Evolutionary conservation across 192 early-diverging fungal genomes (phyloP).

Genomic region (Rhizophagus clarus): DNA sequence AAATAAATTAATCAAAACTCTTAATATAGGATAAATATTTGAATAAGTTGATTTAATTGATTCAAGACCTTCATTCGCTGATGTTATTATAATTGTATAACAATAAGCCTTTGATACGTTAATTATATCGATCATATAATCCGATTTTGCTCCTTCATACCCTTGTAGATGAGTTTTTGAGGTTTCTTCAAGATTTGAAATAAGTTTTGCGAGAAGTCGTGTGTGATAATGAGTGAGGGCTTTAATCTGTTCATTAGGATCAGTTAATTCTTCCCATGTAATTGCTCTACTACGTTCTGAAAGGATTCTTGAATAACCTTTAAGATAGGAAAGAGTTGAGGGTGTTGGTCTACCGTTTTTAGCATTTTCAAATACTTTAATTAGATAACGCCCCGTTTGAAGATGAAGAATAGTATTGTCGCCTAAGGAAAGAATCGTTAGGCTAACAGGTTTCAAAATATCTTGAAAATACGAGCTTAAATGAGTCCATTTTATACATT

Average conservation of each 20-base stretch:
- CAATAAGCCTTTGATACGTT: neutral
- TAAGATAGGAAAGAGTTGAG: neutral
- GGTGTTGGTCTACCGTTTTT: neutral
- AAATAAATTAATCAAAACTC: neutral
- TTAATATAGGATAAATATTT: neutral
- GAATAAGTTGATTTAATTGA: neutral
- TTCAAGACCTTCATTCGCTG: neutral
- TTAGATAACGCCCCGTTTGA: slow-evolving; percentile 79
- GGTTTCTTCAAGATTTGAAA: neutral
- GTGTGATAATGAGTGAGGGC: neutral
- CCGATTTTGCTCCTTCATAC: neutral
- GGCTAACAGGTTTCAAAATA: neutral
- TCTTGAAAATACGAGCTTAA: neutral
- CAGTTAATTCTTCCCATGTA: neutral
- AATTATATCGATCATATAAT: slow-evolving; percentile 15
- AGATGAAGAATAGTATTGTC: slow-evolving; percentile 83
- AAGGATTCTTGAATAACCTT: neutral
- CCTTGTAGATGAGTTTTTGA: neutral
- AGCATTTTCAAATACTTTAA: slow-evolving; percentile 49
- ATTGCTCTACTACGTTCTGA: neutral
- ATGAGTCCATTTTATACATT: neutral
- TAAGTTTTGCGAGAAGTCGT: neutral
- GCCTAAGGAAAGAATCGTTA: slow-evolving; percentile 39
- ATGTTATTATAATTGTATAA: neutral
- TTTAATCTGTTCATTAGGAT: neutral